These are phyloP conservation scores for Ceratobasidium sp. DNA, from an alignment of 1,284 basidiomycete species.

Conservation along the genomic window DNA sequence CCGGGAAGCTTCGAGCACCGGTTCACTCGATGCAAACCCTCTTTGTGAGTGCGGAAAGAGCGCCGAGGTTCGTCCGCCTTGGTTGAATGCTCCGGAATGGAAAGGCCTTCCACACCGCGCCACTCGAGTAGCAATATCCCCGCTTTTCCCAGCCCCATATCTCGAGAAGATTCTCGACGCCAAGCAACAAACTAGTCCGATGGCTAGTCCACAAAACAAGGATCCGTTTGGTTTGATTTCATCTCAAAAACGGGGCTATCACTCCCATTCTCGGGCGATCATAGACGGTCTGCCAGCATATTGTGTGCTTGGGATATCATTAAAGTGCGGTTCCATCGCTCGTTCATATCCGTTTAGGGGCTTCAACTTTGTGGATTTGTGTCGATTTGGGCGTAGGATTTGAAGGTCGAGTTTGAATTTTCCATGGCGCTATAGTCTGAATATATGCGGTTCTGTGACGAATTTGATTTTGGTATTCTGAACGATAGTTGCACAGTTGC, in stretches of 20 bases:
- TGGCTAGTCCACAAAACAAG: background rate
- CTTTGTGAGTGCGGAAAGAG: constrained; percentile 14
- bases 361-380: no score
- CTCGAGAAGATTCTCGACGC: background rate
- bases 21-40: background rate
- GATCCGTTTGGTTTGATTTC: background rate
- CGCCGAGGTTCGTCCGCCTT: background rate
- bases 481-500: no score
- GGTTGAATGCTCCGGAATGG: constrained; percentile 15
- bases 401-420: no score
- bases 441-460: no score
- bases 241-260: background rate
- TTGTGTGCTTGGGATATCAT: no score
- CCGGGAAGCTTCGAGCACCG: background rate
- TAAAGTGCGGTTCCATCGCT: no score
- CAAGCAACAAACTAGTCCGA: background rate
- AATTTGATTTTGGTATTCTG: no score
- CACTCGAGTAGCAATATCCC: constrained; percentile 14
- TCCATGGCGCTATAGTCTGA: no score
- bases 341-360: no score
- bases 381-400: no score
- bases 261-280: no score
- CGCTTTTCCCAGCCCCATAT: constrained; percentile 14
- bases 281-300: no score
- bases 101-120: constrained; percentile 2